These are phyloP conservation scores for Penicillium dipodomyicola DNA, from an alignment of 495 filamentous ascomycete species.

Conservation along the genomic window DNA sequence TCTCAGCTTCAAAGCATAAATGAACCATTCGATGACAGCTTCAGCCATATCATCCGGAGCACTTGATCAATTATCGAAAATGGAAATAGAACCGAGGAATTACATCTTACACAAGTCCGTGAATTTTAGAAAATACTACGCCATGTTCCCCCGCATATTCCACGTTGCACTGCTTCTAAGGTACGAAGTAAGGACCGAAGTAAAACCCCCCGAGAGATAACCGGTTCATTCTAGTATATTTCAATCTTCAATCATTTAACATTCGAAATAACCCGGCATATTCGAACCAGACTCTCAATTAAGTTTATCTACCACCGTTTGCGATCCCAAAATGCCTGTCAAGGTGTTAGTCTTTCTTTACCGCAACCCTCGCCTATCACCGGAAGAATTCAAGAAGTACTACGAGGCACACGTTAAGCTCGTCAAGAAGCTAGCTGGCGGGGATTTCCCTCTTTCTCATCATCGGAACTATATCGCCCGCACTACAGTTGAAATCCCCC, in stretches of 20 bases:
- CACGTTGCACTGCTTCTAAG: not conserved
- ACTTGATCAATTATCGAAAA: not conserved
- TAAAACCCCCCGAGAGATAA: not conserved
- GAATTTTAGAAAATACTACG: not conserved
- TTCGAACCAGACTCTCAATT: not conserved
- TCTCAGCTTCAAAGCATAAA: too few species aligned
- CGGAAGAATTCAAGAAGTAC: conserved; percentile 23
- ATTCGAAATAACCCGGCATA: not conserved
- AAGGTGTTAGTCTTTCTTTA: conserved; percentile 21
- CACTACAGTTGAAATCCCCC: conserved; percentile 11
- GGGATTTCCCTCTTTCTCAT: conserved; percentile 23
- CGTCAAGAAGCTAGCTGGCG: conserved; percentile 17
- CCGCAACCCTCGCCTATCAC: conserved; percentile 24
- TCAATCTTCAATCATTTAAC: not conserved
- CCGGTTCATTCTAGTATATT: not conserved
- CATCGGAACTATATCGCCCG: conserved; percentile 27
- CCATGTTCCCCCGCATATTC: not conserved
- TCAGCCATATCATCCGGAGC: not conserved
- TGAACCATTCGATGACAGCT: not conserved
- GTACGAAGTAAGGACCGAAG: not conserved
- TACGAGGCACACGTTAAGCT: conserved; percentile 25
- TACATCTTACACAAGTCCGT: not conserved
- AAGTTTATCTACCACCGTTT: not conserved
- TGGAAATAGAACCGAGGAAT: not conserved
- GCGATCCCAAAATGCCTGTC: conserved; percentile 17